Base-by-base conservation (phyloP, 345 rosid species). In the Heritiera fomes region DNA sequence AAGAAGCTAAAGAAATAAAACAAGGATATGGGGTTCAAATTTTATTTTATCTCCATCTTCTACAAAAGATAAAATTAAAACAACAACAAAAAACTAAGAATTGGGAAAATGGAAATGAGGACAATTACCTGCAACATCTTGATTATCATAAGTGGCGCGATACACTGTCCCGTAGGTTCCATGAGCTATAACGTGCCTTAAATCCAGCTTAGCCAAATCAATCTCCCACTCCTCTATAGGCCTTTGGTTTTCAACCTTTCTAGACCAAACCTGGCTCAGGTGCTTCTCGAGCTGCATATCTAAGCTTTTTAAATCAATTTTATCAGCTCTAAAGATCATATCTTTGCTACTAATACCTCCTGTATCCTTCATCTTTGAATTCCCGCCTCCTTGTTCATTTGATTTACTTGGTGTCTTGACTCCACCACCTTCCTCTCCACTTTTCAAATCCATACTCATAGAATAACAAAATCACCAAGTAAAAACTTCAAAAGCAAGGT, bases 261-360 rank as follows among this genome's bases (percentile, higher is more conserved):
- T 91, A 0, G 99, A 91, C 95, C 94, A 94, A 84, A 88, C 97
- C 87, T 87, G 84, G 84, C 94, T 90, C 78, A 96, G 73, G 82
- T 94, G 95, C 91, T 89, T 92, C 97, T 93, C 98, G 61, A 95
- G 89, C 86, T 95, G 99, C 60, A 83, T 79, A 72, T 95, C 99
- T 86, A 94, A 84, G 84, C 86, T 94, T 87, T 92, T 93, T 68
- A 95, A 86, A 88, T 95, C 98, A 11, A 94, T 86, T 83, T 86
- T 87, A 85, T 92, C 92, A 0, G 99, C 98, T 82, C 99, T 81
- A 79, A 91, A 83, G 73, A 84, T 78, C 92, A 86, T 85, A 78
- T 91, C 97, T 85, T 91, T 91, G 87, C 86, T 82, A 83, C 89
- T 87, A 62, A 81, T 34, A 55, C 84, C 82, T 77, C 88, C 91